Base-by-base conservation (phyloP, 257 asterid genomes). In the Phtheirospermum japonicum region DNA sequence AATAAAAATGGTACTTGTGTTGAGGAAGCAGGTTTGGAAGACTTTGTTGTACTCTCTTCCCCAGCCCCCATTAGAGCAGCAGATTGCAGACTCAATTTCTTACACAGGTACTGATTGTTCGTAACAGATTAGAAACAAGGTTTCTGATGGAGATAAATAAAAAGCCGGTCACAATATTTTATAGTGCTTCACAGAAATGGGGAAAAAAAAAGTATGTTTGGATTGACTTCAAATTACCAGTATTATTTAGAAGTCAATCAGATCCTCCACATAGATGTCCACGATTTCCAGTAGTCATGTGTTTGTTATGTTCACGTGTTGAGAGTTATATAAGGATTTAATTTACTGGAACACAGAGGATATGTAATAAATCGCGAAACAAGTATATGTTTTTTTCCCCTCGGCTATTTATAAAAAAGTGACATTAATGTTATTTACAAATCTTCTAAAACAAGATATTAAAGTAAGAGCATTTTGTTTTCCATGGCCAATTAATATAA, bases 11-110 rank as follows among this genome's bases (percentile, higher is more conserved):
- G 63, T 53, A 90, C 97, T 85, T 83, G 95, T 63, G 76, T 63
- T 14, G 84, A 65, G 45, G 94, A 48, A 43, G 82, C 61, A 57
- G 86, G 75, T 73, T 84, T 88, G 75, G 95, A 80, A 65, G 94
- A 49, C 75, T 79, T 90, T 28, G 79, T 66, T 12, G 85, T 80
- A 77, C 75, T 71, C 73, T 80, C 93, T 66, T 90, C 90, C 68
- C 95, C 83, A 60, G 96, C 71, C 70, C 89, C 95, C 97, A 90
- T 90, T 61, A 64, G 64, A 74, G 63, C 64, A 77, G 76, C 74
- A 51, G 71, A 46, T 67, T 70, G 76, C 74, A 51, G 71, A 40
- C 65, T 70, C 68, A 59, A 40, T 65, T 60, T 66, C 71, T 63
- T 23, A 71, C 63, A 58, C 48, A 30, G 17, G 62, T 32, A 31